Percentiles rank a stretch among this genome's conserved stretches.
phyloP scores from a whole-genome alignment of 441 rosid species.

The Gossypium schwendimanii region DNA sequence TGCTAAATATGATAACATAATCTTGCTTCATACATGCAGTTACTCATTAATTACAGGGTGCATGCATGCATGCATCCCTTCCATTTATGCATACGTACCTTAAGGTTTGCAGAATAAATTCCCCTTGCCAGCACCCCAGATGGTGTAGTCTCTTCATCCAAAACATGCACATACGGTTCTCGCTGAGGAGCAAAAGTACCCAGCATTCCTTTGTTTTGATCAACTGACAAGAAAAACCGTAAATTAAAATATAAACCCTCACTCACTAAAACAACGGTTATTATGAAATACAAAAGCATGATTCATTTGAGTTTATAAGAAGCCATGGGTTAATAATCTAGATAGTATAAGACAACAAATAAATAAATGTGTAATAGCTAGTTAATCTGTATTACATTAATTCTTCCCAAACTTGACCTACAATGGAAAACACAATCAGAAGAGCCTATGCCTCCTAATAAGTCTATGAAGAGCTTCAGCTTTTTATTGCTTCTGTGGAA shows the following conservation, averaged over 20 bases:
- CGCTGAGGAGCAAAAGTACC: slow-evolving; percentile 39
- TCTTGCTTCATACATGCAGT: neutral
- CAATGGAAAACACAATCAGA: neutral
- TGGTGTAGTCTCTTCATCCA: slow-evolving; percentile 51
- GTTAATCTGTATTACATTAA: neutral
- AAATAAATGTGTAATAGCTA: neutral
- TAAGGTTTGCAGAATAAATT: slow-evolving; percentile 31
- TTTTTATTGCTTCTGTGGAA: neutral
- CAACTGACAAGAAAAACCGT: slow-evolving; percentile 19
- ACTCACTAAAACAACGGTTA: neutral
- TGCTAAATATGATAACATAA: neutral
- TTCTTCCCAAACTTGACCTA: neutral
- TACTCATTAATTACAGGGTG: neutral
- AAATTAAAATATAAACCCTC: neutral
- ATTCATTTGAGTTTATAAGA: neutral
- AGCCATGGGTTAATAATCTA: neutral
- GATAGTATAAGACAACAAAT: neutral
- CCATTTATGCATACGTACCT: slow-evolving; percentile 23
- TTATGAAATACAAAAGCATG: neutral
- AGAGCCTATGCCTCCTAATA: neutral
- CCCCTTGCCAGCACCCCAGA: slow-evolving; percentile 38
- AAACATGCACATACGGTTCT: slow-evolving; percentile 31
- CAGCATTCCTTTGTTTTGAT: slow-evolving; percentile 36
- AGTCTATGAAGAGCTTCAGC: neutral
- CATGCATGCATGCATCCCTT: neutral